Base-by-base conservation (phyloP, 208 protist genomes). In the Tritrichomonas musculus region DNA sequence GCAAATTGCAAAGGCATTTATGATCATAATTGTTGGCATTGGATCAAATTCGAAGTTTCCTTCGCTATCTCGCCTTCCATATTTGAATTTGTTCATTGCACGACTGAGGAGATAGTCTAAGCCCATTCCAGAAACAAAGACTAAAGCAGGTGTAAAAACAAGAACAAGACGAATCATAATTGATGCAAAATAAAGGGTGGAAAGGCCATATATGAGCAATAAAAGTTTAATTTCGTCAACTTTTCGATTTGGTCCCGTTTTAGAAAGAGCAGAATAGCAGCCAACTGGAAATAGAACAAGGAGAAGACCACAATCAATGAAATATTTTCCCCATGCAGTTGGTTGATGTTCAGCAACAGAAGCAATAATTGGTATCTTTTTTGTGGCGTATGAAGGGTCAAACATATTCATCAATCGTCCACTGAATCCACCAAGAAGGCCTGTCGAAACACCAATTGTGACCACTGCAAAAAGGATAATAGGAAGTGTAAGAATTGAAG, bases 261-360 rank as follows among this genome's bases (percentile, higher is more conserved):
- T 92, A n/a, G n/a, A n/a, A 93, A 98, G 97, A 94, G 96, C 96
- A 60, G 96, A 96, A 93, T 97, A 98, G 25, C 98, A 72, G 80
- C 97, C 97, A 53, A 96, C 95, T 55, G 97, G 97, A 92, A 97
- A 95, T 22, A 98, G 77, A 80, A 97, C 95, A 1, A 95, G 94
- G 8, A 98, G 92, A 65, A 97, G 95, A 75, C 98, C 96, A 20
- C 98, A 84, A 93, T 99, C 97, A 82, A 98, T 97, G 94, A 98
- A 98, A 94, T 98, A 98, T 3, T 95, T 97, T 0, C 95, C 84
- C 97, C 97, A 98, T 13, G 97, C 95, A 17, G 97, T 98, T 36
- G 98, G 97, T 95, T 99, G 97, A 94, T 99, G 97, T 94, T 99
- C 98, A 41, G 96, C 97, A 17, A 99, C 97, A 4, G 97, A 98